Evolutionary conservation across 352 stramenopile species (phyloP).

Genomic region (Hyphochytrium catenoides): DNA sequence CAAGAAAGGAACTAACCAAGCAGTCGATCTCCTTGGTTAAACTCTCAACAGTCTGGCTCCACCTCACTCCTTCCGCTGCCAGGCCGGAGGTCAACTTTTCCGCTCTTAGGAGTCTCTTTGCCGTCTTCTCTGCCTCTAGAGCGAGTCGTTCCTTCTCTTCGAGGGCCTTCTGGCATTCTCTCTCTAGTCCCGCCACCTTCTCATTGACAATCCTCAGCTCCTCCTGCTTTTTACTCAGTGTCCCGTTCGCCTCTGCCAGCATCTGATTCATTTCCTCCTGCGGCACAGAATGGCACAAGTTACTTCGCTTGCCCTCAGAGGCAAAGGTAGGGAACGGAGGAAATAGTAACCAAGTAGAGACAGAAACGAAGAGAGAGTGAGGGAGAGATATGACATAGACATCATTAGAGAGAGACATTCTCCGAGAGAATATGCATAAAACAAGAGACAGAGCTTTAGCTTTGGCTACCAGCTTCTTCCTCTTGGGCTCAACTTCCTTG

Average conservation of each 20-base stretch:
- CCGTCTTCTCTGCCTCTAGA: slow-evolving; percentile 49
- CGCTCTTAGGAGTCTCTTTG: slow-evolving; percentile 59
- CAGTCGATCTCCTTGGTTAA: slow-evolving; percentile 50
- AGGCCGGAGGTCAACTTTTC: slow-evolving; percentile 73
- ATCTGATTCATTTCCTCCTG: slow-evolving; percentile 72
- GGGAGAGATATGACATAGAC: too few relatives aligned
- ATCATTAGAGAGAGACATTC: too few relatives aligned
- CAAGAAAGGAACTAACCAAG: too few relatives aligned
- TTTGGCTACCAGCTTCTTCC: slow-evolving; percentile 41
- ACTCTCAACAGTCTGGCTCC: slow-evolving; percentile 62
- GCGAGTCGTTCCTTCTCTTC: slow-evolving; percentile 73
- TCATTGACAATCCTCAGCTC: slow-evolving; percentile 67
- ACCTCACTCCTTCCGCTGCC: slow-evolving; percentile 68
- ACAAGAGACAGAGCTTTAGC: not conserved
- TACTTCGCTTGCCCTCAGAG: too few relatives aligned
- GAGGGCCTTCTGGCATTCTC: slow-evolving; percentile 66
- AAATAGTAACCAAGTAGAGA: too few relatives aligned
- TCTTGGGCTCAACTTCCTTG: slow-evolving; percentile 78
- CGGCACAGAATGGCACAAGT: too few relatives aligned
- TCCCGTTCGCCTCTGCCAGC: slow-evolving; percentile 53
- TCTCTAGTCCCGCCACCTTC: slow-evolving; percentile 59
- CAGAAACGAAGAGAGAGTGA: too few relatives aligned
- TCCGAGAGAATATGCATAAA: not conserved
- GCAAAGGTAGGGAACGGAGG: too few relatives aligned
- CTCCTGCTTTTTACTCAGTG: slow-evolving; percentile 59